phyloP scores from a whole-genome alignment of 106 monocot species.

The Platanthera guangdongensis region DNA sequence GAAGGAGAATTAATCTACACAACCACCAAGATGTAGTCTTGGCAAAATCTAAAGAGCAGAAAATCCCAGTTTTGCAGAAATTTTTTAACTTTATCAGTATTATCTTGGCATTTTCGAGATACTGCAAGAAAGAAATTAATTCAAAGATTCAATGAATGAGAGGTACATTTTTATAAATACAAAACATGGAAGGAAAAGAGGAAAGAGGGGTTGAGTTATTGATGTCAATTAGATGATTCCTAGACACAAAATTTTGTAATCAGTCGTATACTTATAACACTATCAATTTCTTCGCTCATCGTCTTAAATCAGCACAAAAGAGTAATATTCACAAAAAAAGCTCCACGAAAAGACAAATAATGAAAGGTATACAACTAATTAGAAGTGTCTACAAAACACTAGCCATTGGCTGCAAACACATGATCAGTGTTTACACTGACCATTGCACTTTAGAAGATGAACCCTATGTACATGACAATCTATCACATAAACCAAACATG shows the following conservation, averaged over 20 bases:
- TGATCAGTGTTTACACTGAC: no score
- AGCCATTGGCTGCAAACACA: no score
- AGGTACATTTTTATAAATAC: no score
- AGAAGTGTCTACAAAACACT: no score
- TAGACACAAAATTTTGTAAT: not conserved
- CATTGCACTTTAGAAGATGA: no score
- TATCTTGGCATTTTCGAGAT: slow-evolving; percentile 60
- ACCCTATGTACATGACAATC: no score
- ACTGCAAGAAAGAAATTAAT: slow-evolving; percentile 35
- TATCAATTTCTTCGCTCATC: no score
- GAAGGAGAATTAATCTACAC: slow-evolving; percentile 60
- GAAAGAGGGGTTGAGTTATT: not conserved
- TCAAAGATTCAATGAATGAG: not conserved
- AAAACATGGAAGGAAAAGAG: not conserved
- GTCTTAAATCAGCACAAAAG: no score
- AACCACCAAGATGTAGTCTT: slow-evolving; percentile 82
- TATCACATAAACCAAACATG: no score
- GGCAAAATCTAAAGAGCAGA: slow-evolving; percentile 21
- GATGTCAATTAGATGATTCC: not conserved
- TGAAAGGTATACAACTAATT: no score
- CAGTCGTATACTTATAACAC: not conserved
- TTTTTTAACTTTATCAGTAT: slow-evolving; percentile 48
- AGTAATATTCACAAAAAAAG: no score
- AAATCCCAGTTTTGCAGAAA: slow-evolving; percentile 12
- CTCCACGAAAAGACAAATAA: no score